Evolutionary conservation across 2,329 filamentous ascomycete species (phyloP).

Genomic region (Aureobasidium melanogenum): DNA sequence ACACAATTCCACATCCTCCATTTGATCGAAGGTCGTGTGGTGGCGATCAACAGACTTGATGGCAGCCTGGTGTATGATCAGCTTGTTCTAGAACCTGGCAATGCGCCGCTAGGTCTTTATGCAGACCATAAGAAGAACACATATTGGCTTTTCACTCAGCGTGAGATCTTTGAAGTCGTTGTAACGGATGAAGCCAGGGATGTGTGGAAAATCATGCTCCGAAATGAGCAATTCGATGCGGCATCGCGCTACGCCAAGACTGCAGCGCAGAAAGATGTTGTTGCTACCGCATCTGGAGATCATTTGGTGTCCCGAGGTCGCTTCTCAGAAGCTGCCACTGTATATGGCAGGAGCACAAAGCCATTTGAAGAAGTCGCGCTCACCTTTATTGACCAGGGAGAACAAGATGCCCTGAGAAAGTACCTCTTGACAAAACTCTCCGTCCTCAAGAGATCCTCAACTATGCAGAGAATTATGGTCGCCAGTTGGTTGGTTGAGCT

Average conservation of each 20-base stretch:
- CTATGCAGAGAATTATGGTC: slow-evolving; percentile 94
- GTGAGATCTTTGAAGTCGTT: slow-evolving; percentile 90
- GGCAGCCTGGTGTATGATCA: slow-evolving; percentile 83
- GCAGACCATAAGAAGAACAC: slow-evolving; percentile 92
- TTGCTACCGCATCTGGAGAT: slow-evolving; percentile 87
- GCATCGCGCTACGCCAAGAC: slow-evolving; percentile 80
- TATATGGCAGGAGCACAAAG: slow-evolving; percentile 94
- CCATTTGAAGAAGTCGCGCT: slow-evolving; percentile 93
- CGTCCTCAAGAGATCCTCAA: slow-evolving; percentile 68
- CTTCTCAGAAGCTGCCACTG: slow-evolving; percentile 74
- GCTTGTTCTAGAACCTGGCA: slow-evolving; percentile 68
- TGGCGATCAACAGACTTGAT: slow-evolving; percentile 80
- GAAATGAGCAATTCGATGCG: slow-evolving; percentile 76
- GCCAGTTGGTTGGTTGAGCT: slow-evolving; percentile 91
- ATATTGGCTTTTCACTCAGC: slow-evolving; percentile 87
- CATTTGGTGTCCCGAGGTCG: slow-evolving; percentile 72
- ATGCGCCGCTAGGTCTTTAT: slow-evolving; percentile 73
- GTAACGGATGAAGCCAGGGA: slow-evolving; percentile 84
- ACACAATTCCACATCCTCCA: slow-evolving; percentile 91
- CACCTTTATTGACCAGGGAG: slow-evolving; percentile 78
- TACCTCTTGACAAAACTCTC: slow-evolving; percentile 80
- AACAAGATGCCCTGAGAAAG: slow-evolving; percentile 82
- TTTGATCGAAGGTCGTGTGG: slow-evolving; percentile 71
- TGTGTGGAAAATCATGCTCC: slow-evolving; percentile 89
- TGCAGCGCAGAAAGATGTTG: slow-evolving; percentile 73